Conservation (phyloP, 2,329 filamentous ascomycete genomes). For the Fusarium chlamydosporum region DNA sequence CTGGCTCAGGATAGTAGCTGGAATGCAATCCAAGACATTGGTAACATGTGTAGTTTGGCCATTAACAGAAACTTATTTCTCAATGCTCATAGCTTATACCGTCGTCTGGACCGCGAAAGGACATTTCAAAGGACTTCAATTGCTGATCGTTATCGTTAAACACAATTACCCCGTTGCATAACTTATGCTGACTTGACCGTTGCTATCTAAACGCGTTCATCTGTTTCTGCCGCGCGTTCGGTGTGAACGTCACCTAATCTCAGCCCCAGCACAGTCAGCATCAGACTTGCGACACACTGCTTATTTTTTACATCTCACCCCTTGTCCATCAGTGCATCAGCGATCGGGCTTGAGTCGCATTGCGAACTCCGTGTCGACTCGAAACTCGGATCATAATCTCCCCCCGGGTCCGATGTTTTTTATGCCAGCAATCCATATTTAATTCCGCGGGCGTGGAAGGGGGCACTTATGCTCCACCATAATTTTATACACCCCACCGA, state of each 20-base stretch:
- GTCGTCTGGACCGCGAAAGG: background rate
- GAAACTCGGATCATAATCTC: conserved; percentile 5
- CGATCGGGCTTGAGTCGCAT: conserved; percentile 1
- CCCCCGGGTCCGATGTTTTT: background rate
- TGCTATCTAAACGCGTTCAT: background rate
- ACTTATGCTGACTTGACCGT: background rate
- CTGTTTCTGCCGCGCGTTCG: conserved; percentile 2
- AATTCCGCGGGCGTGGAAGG: background rate
- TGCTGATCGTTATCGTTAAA: background rate
- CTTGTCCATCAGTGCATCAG: background rate
- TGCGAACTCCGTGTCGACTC: background rate
- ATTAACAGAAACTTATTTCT: background rate
- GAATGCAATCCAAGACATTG: background rate
- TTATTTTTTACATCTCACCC: conserved; percentile 1
- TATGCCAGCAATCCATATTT: background rate
- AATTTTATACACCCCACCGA: conserved; percentile 2
- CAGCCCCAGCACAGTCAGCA: conserved; percentile 7
- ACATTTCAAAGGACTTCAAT: background rate
- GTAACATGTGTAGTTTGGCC: background rate
- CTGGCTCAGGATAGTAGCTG: background rate
- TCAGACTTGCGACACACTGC: background rate
- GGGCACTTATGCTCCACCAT: conserved; percentile 1
- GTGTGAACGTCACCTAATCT: conserved; percentile 3
- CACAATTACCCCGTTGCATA: background rate
- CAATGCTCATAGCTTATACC: background rate